Evolutionary conservation across 139 green algal species (phyloP), one percentile per base, ranked within the genome.

Genomic region (Chlorella sp.): DNA sequence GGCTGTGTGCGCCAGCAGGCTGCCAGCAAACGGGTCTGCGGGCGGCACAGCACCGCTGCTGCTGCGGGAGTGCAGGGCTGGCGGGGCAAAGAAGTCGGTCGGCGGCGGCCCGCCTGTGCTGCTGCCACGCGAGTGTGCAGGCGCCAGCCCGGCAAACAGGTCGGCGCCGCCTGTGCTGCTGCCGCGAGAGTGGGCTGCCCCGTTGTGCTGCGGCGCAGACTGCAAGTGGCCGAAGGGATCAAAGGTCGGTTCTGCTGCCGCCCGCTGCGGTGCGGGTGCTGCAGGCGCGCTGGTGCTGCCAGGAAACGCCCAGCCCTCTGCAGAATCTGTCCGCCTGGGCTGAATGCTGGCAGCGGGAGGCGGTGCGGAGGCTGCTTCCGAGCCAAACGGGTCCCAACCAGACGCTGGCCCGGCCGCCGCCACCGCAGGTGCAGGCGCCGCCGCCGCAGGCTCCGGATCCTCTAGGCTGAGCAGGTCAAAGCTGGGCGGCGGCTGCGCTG

Each of bases 401-500:
- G 38, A 38, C 30, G n/a, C 34, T 54, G 78, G 17, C 22, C n/a
- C 43, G 17, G 77, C 20, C 56, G 79, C n/a, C 2, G 43, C 24
- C 51, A 64, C 64, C 30, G 68, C 32, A 11, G 51, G 43, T 36
- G 48, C 80, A 3, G 81, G 65, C 36, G 69, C 30, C 30, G 40
- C 46, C 26, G 65, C 38, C 30, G 76, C 51, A 51, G 82, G 51
- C 41, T n/a, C 24, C 1, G 73, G 65, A 28, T 85, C 77, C 13
- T 86, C 43, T 60, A 87, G 46, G 82, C 82, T 87, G 9, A 87
- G 44, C 41, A 87, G 44, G 60, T 87, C 81, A 69, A 86, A 86
- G 30, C 41, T 74, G 41, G 56, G 81, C 1, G 36, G 28, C 11
- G 48, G 46, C 11, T 34, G 72, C 30, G 60, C 36, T 17, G 76